Conservation (phyloP, 2,329 filamentous ascomycete species). For the Bimuria novae-zelandiae region DNA sequence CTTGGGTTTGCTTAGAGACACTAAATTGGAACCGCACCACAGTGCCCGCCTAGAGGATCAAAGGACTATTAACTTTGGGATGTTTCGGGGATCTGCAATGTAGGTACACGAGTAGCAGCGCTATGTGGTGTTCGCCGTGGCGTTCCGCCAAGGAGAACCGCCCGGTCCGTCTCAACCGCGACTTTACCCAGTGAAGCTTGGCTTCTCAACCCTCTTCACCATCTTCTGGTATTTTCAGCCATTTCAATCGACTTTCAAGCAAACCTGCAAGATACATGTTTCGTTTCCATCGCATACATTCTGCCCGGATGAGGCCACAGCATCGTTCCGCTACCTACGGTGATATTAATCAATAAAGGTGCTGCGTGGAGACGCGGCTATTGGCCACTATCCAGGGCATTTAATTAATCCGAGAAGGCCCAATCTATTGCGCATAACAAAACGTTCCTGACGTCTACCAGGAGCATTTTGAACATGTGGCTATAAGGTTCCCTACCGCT, state of each 20-base stretch:
- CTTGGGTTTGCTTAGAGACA: no score
- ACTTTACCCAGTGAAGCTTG: constrained; percentile 12
- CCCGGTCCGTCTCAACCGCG: constrained; percentile 13
- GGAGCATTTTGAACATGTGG: constrained; percentile 33
- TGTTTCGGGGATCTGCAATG: no score
- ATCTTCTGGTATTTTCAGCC: not conserved
- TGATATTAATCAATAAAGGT: not conserved
- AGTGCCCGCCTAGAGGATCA: no score
- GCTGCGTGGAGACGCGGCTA: constrained; percentile 15
- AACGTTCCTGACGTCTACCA: constrained; percentile 21
- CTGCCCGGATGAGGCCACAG: constrained; percentile 2
- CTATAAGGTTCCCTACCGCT: constrained; percentile 28
- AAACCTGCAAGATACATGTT: not conserved
- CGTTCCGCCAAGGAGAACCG: no score
- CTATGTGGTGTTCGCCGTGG: no score
- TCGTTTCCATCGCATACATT: not conserved
- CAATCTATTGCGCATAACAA: constrained; percentile 34
- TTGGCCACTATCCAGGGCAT: constrained; percentile 33
- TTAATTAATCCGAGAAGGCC: constrained; percentile 44
- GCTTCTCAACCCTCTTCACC: not conserved
- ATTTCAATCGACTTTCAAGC: not conserved
- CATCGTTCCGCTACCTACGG: constrained; percentile 2
- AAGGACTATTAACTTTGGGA: no score
- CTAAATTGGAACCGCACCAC: no score
- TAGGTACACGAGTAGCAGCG: no score